A percentile compares a stretch with the other conserved stretches of the same genome.
Conservation (phyloP, 805 yeast genomes). For the Yarrowia phangngaensis region DNA sequence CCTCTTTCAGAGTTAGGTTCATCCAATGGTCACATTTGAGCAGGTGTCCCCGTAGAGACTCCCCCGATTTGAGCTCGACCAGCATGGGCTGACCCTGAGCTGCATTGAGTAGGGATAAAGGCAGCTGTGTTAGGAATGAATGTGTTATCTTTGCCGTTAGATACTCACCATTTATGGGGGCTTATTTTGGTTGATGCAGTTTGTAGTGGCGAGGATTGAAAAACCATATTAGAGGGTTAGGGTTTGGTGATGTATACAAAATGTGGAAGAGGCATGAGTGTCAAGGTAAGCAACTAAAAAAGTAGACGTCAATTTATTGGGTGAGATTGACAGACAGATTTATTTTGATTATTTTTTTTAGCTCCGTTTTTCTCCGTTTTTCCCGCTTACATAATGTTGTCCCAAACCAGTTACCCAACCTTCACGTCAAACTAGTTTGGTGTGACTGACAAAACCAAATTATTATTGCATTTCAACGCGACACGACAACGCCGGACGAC, state of each 20-base stretch:
- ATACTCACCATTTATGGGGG: constrained; percentile 20
- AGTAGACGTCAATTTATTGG: too few relatives aligned
- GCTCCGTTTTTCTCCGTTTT: too few relatives aligned
- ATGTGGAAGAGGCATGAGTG: too few relatives aligned
- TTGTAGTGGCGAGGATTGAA: constrained; percentile 18
- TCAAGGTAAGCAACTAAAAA: too few relatives aligned
- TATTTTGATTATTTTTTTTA: too few relatives aligned
- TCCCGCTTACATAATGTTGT: too few relatives aligned
- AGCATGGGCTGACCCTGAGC: constrained; percentile 83
- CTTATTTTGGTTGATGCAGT: neutral
- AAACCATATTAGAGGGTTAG: constrained; percentile 18
- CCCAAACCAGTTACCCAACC: too few relatives aligned
- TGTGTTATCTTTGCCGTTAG: neutral
- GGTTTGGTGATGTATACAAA: constrained; percentile 26
- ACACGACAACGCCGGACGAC: constrained; percentile 29
- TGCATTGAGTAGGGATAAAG: constrained; percentile 83
- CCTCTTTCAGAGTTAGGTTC: constrained; percentile 83
- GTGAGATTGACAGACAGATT: too few relatives aligned
- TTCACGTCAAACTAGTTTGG: too few relatives aligned
- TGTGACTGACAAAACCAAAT: too few relatives aligned
- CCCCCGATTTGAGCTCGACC: constrained; percentile 90
- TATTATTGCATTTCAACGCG: constrained; percentile 28
- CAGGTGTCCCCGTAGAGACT: constrained; percentile 76
- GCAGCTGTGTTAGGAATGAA: constrained; percentile 66
- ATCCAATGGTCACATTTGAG: constrained; percentile 91